phyloP scores from a whole-genome alignment of 306 rosid species.

The Vachellia pachyceras region DNA sequence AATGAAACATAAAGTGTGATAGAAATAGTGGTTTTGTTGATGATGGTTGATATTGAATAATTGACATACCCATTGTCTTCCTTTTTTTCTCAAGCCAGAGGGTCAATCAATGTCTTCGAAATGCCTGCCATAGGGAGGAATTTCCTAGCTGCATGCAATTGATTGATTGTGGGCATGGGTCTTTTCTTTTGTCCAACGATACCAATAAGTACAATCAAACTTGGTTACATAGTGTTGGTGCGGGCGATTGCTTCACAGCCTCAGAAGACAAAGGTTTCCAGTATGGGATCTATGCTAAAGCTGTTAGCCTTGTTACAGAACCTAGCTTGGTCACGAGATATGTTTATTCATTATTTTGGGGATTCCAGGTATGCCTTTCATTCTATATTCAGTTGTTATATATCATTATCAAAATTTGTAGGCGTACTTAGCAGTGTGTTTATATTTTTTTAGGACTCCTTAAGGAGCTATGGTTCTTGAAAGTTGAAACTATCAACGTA shows the following conservation, averaged over 20 bases:
- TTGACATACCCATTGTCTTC: conserved; percentile 22
- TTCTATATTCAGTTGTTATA: conserved; percentile 13
- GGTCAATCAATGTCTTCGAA: conserved; percentile 81
- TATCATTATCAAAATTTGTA: neutral
- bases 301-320: conserved; percentile 62
- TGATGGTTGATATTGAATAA: conserved; percentile 27
- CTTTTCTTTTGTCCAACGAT: neutral
- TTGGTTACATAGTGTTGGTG: conserved; percentile 40
- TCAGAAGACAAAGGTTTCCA: conserved; percentile 28
- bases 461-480: conserved; percentile 11
- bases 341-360: conserved; percentile 78
- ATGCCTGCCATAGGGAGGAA: conserved; percentile 44
- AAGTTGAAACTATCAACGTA: neutral
- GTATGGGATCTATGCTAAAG: conserved; percentile 65
- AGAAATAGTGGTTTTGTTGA: neutral
- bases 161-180: conserved; percentile 71
- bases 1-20: neutral
- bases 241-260: conserved; percentile 44
- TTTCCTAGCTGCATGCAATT: conserved; percentile 33
- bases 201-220: rapidly evolving
- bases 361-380: conserved; percentile 73
- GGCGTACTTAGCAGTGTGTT: neutral
- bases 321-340: conserved; percentile 59
- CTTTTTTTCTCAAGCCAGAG: conserved; percentile 56
- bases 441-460: neutral